phyloP scores from a whole-genome alignment of 192 early-diverging fungal genomes.

The Coemansia umbellata region DNA sequence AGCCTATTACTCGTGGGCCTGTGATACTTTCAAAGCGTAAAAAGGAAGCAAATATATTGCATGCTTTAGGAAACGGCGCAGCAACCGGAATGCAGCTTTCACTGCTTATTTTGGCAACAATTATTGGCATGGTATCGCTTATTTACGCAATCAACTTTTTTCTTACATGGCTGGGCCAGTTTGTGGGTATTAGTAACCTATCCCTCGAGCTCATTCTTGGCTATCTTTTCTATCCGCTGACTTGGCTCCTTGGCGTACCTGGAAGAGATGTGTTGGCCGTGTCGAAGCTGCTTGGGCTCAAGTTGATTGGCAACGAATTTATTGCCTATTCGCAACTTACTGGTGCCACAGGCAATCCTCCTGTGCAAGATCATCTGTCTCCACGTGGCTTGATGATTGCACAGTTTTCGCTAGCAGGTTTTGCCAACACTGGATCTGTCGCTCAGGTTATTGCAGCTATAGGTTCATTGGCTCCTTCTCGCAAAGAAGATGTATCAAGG shows the following conservation, averaged over 20 bases:
- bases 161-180: slow-evolving; percentile 66
- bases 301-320: slow-evolving; percentile 86
- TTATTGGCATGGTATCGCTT: slow-evolving; percentile 73
- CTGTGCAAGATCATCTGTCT: slow-evolving; percentile 39
- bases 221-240: slow-evolving; percentile 71
- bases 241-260: slow-evolving; percentile 66
- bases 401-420: slow-evolving; percentile 77
- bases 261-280: slow-evolving; percentile 51
- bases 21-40: slow-evolving; percentile 56
- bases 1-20: slow-evolving; percentile 63
- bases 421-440: slow-evolving; percentile 80
- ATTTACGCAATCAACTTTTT: slow-evolving; percentile 65
- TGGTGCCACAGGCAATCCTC: slow-evolving; percentile 5
- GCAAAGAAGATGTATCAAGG: slow-evolving; percentile 66
- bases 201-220: slow-evolving; percentile 66
- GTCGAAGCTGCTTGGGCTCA: slow-evolving; percentile 64
- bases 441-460: slow-evolving; percentile 79
- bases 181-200: slow-evolving; percentile 54
- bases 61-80: slow-evolving; percentile 80
- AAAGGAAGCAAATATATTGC: slow-evolving; percentile 69
- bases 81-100: slow-evolving; percentile 74
- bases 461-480: slow-evolving; percentile 70
- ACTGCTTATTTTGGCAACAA: slow-evolving; percentile 68
- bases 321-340: slow-evolving; percentile 60
- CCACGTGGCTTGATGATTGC: slow-evolving; percentile 52